Evolutionary conservation across 495 filamentous ascomycete species (phyloP).

Genomic region (Xylaria palmicola): DNA sequence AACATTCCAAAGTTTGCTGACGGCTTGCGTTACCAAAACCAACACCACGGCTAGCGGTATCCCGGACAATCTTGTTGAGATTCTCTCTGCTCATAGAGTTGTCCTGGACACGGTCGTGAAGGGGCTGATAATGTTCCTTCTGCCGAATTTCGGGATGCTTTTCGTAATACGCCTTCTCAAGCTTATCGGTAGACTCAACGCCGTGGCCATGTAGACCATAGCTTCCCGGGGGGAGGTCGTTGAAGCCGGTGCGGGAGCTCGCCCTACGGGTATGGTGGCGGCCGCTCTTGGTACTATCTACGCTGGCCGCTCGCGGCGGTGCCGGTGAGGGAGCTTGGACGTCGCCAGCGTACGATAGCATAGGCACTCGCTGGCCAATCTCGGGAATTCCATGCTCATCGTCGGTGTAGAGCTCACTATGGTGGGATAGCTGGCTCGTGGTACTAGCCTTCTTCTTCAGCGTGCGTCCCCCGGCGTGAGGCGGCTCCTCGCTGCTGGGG

Average conservation of each 20-base stretch:
- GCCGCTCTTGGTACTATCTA: conserved; percentile 56
- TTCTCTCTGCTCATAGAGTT: conserved; percentile 90
- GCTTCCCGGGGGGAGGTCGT: conserved; percentile 64
- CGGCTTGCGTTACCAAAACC: conserved; percentile 59
- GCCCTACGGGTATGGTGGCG: conserved; percentile 64
- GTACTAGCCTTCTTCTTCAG: conserved; percentile 64
- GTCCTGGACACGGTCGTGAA: conserved; percentile 66
- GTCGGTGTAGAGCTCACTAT: conserved; percentile 48
- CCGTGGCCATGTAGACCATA: conserved; percentile 89
- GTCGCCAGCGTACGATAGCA: conserved; percentile 91
- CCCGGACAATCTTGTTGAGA: conserved; percentile 83
- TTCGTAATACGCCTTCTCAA: conserved; percentile 84
- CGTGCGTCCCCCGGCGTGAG: conserved; percentile 27
- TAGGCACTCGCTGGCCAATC: conserved; percentile 86
- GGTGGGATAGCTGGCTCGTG: conserved; percentile 52
- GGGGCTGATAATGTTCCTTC: conserved; percentile 58
- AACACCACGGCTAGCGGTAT: conserved; percentile 64
- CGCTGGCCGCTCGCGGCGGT: conserved; percentile 53
- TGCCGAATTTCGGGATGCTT: conserved; percentile 80
- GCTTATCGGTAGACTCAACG: conserved; percentile 62
- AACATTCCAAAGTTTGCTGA: conserved; percentile 34
- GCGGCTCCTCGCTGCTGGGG: conserved; percentile 48
- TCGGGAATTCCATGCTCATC: conserved; percentile 87
- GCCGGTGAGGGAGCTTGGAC: conserved; percentile 93
- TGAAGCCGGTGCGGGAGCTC: conserved; percentile 43